Percentiles rank a stretch among this genome's conserved stretches.
Conservation (phyloP, 306 rosid species). For the Rosa rugosa region DNA sequence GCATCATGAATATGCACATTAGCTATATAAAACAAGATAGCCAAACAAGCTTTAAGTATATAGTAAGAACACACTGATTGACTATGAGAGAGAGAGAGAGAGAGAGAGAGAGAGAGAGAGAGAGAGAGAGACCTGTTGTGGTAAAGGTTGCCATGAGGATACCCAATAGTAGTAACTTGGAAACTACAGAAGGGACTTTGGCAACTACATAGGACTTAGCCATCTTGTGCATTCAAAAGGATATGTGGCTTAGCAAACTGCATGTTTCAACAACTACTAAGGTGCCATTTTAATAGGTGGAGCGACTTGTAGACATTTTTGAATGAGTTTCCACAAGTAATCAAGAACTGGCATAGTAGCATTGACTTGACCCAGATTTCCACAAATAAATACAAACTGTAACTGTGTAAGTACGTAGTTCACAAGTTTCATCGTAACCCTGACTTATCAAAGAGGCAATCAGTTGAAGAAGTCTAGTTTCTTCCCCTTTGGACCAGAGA, state of each 20-base stretch:
- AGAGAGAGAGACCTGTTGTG: neutral
- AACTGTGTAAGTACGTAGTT: neutral
- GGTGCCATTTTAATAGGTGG: neutral
- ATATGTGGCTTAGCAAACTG: neutral
- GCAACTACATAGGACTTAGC: neutral
- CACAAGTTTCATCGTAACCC: neutral
- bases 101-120: no score
- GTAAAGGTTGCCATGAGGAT: neutral
- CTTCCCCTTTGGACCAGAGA: no score
- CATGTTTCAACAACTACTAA: neutral
- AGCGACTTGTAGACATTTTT: neutral
- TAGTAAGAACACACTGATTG: no score
- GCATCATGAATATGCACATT: neutral
- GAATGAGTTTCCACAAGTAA: neutral
- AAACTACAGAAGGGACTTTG: slow-evolving; percentile 3
- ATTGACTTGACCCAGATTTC: neutral
- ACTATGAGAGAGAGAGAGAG: no score
- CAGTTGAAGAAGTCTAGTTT: no score
- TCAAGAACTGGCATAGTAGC: neutral
- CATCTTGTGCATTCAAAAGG: neutral
- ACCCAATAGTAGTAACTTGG: slow-evolving; percentile 2
- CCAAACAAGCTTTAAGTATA: no score
- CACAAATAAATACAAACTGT: neutral
- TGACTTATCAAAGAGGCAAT: no score
- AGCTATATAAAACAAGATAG: no score